These are phyloP conservation scores for Tilletia caries DNA, from an alignment of 1,284 basidiomycete species.

Conservation along the genomic window DNA sequence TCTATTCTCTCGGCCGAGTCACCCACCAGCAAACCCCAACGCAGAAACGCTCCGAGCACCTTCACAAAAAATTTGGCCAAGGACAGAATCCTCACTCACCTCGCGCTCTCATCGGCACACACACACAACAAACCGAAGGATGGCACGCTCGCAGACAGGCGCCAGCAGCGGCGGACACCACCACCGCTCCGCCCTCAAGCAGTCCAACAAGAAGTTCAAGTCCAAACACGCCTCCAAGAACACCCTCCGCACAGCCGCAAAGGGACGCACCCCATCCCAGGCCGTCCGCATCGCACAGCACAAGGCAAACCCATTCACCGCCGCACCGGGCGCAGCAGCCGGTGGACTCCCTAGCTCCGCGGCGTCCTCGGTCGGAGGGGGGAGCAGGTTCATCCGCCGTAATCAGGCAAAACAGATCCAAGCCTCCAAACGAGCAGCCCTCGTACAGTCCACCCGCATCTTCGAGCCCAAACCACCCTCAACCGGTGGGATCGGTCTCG, in stretches of 20 bases:
- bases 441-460: constrained; percentile 43
- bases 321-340: constrained; percentile 15
- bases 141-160: constrained; percentile 4
- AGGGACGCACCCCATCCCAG: constrained; percentile 27
- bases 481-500: constrained; percentile 22
- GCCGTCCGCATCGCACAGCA: constrained; percentile 2
- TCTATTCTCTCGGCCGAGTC: constrained; percentile 4
- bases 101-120: background rate
- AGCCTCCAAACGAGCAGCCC: constrained; percentile 41
- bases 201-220: constrained; percentile 51
- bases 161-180: constrained; percentile 25
- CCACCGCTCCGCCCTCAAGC: constrained; percentile 43
- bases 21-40: no score
- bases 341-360: constrained; percentile 37
- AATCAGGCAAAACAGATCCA: constrained; percentile 48
- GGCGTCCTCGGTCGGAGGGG: constrained; percentile 33
- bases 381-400: constrained; percentile 38
- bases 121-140: background rate
- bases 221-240: constrained; percentile 50
- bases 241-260: constrained; percentile 35
- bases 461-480: constrained; percentile 20
- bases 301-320: constrained; percentile 21
- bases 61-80: background rate
- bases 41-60: constrained; percentile 4
- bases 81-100: background rate